These are phyloP conservation scores for Clathrus columnatus DNA, from an alignment of 768 basidiomycete genomes.

Conservation along the genomic window DNA sequence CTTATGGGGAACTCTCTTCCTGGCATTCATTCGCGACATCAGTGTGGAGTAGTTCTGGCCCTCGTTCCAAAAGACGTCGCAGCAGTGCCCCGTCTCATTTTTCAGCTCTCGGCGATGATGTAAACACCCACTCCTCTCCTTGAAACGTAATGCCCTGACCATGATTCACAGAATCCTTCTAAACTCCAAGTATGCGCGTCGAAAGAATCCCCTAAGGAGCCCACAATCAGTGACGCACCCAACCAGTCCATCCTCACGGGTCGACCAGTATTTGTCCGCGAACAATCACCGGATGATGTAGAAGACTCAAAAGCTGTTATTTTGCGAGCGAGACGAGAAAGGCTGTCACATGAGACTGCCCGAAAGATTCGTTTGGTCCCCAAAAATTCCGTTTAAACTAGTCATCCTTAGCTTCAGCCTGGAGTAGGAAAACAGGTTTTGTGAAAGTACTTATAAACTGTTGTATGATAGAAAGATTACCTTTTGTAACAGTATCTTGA, in stretches of 20 bases:
- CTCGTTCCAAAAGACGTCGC: background rate
- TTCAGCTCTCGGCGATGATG: background rate
- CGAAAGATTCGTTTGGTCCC: background rate
- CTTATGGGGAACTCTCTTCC: background rate
- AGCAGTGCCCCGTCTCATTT: background rate
- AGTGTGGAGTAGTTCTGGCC: background rate
- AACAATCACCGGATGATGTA: background rate
- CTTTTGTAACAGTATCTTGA: no score
- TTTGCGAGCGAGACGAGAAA: background rate
- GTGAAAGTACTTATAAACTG: no score
- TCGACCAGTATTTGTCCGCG: background rate
- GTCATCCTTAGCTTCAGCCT: no score
- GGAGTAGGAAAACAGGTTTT: no score
- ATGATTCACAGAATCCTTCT: background rate
- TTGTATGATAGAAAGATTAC: no score
- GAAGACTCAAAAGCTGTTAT: background rate
- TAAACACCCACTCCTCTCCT: background rate
- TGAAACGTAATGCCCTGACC: no score
- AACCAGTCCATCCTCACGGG: background rate
- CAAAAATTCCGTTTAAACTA: background rate
- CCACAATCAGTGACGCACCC: no score
- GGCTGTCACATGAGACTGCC: background rate
- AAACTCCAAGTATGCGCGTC: background rate
- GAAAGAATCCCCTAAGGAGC: no score
- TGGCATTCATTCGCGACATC: background rate